These are phyloP conservation scores for Aspergillus sclerotiicarbonarius DNA, from an alignment of 495 filamentous ascomycete genomes.

Conservation along the genomic window DNA sequence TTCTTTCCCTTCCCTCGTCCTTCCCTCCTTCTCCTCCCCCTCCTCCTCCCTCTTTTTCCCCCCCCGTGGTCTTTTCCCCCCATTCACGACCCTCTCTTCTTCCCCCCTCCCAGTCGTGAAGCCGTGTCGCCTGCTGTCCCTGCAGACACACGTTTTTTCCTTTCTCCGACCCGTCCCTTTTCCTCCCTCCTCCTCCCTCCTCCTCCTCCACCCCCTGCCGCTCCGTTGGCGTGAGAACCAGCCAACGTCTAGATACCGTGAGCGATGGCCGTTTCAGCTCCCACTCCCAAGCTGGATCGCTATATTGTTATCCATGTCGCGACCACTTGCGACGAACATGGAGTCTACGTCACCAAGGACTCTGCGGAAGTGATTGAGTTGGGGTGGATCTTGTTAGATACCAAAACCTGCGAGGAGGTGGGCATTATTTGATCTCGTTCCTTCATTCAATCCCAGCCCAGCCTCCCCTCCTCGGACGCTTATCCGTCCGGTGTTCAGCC, in stretches of 20 bases:
- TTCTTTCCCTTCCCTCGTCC: constrained; percentile 25
- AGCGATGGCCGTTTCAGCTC: constrained; percentile 52
- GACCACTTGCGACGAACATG: constrained; percentile 98
- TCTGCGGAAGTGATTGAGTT: constrained; percentile 98
- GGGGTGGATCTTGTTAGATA: constrained; percentile 94
- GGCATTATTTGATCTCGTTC: constrained; percentile 18
- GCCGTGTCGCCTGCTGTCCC: constrained; percentile 35
- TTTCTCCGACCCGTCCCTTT: constrained; percentile 15
- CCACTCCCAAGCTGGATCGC: constrained; percentile 74
- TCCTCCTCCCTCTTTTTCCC: constrained; percentile 23
- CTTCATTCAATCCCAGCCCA: constrained; percentile 10
- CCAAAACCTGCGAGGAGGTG: constrained; percentile 90
- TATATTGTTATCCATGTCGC: constrained; percentile 98
- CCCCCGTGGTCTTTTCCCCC: constrained; percentile 29
- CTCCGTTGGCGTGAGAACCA: constrained; percentile 25
- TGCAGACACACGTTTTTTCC: constrained; percentile 30
- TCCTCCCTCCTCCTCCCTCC: constrained; percentile 15
- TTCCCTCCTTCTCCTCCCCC: constrained; percentile 23
- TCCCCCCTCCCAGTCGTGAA: constrained; percentile 14
- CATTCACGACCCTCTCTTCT: constrained; percentile 16
- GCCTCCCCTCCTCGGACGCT: constrained; percentile 15
- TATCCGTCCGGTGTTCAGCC: neutral
- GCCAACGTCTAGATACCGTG: constrained; percentile 12
- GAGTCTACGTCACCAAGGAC: constrained; percentile 98
- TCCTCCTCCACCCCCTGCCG: constrained; percentile 24